Evolutionary conservation across 1,284 basidiomycete genomes (phyloP), one percentile per base, ranked within the genome.

Genomic region (Singerocomus rubriflavus): DNA sequence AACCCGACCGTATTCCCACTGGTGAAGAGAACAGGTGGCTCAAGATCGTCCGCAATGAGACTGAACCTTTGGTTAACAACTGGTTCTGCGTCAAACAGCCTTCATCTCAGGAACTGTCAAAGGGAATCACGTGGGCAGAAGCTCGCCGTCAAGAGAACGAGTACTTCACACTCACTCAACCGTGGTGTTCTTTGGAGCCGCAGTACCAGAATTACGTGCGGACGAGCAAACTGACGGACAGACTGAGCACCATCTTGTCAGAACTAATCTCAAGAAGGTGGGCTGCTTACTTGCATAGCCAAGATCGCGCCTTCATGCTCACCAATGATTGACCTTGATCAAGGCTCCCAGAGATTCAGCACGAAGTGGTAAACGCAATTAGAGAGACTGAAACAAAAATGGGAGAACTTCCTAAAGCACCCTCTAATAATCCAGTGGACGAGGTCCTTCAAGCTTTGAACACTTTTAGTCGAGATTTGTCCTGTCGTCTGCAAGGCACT

Each of bases 401-500:
- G 21, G 21, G 4, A 21, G 21, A 21, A 21, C 21, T 21, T 21
- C 21, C 21, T 21, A 21, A 21, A 21, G 21, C 21, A 21, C 4
- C 21, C 21, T 21, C 21, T 21, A 21, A 21, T 21, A 21, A 21
- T 4, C 21, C 21, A 21, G 21, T 21, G 21, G 21, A 21, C 21
- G 21, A 21, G 21, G 21, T 21, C 21, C 21, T 21, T 4, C 21
- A 21, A 21, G 21, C 21, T 4, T 21, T 21, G 21, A 21, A 21
- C 21, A 21, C 4, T 21, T 21, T 21, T 21, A 21, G 21, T 21
- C 21, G 21, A 21, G 21, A 21, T 21, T 21, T 21, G 4, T 21
- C 21, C 4, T 21, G 21, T 13, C n/a, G 33, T 9, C n/a, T 83
- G 0, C 71, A 79, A 36, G 84, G 84, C 1, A 69, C 77, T 0